Evolutionary conservation across 73 alveolate species (phyloP).

Genomic region (Tetrahymena thermophila): DNA sequence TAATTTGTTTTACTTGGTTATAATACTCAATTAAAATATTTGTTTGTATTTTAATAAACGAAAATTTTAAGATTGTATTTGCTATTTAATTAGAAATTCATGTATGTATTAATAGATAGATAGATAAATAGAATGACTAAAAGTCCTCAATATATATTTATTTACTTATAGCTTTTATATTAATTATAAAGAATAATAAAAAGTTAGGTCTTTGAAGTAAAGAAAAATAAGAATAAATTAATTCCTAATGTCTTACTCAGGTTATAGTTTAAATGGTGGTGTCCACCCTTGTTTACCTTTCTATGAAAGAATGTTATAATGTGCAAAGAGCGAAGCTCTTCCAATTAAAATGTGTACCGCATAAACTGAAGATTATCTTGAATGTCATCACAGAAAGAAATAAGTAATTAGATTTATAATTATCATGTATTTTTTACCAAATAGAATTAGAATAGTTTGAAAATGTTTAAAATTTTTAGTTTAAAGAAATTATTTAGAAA

Average conservation of each 20-base stretch:
- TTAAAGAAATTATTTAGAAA: neutral
- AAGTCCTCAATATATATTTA: neutral
- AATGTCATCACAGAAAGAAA: neutral
- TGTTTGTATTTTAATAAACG: no score
- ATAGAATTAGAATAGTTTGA: neutral
- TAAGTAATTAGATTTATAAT: neutral
- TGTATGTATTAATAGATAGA: neutral
- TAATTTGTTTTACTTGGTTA: no score
- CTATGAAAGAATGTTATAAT: neutral
- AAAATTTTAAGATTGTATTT: neutral
- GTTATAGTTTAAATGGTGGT: neutral
- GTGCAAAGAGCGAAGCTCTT: neutral
- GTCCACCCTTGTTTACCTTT: neutral
- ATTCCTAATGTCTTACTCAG: neutral
- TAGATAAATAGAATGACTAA: neutral
- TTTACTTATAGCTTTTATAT: neutral
- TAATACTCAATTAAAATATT: no score
- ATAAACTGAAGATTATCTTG: neutral
- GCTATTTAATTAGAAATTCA: no score
- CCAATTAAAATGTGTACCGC: neutral
- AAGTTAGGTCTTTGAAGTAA: neutral
- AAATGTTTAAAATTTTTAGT: neutral
- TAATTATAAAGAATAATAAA: neutral
- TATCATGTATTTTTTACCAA: neutral
- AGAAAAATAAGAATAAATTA: neutral